These are phyloP conservation scores for Lodderomyces orthopsilosis DNA, from an alignment of 1,139 yeast species.

Conservation along the genomic window DNA sequence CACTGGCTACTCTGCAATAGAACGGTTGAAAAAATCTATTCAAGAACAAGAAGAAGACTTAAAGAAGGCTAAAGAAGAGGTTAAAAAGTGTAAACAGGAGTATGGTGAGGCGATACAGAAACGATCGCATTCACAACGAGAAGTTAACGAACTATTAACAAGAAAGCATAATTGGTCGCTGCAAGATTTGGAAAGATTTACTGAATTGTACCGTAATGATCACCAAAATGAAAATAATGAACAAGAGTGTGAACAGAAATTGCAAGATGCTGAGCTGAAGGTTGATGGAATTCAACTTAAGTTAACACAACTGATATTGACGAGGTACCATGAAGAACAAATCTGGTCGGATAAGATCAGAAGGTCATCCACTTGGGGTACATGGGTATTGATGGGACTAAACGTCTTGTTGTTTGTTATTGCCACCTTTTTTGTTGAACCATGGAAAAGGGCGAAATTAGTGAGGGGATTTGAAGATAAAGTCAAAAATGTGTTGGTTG, in stretches of 20 bases:
- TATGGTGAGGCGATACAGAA: conserved; percentile 64
- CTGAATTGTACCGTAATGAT: conserved; percentile 75
- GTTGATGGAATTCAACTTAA: conserved; percentile 72
- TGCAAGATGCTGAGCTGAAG: conserved; percentile 56
- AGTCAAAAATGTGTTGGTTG: conserved; percentile 56
- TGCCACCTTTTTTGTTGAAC: conserved; percentile 87
- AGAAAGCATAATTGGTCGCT: conserved; percentile 82
- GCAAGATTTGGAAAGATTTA: conserved; percentile 77
- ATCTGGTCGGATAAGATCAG: conserved; percentile 97
- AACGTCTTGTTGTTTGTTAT: conserved; percentile 74
- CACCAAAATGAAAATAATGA: conserved; percentile 72
- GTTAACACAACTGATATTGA: conserved; percentile 73
- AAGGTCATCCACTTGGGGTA: conserved; percentile 95
- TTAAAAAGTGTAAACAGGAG: conserved; percentile 47
- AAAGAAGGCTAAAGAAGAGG: conserved; percentile 45
- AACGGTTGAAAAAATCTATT: conserved; percentile 62
- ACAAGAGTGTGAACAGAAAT: conserved; percentile 43
- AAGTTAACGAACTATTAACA: conserved; percentile 83
- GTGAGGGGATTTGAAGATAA: conserved; percentile 82
- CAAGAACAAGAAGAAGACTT: conserved; percentile 50
- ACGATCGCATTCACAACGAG: conserved; percentile 74
- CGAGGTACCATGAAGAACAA: conserved; percentile 95
- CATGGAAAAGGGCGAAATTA: conserved; percentile 83
- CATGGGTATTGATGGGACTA: conserved; percentile 85
- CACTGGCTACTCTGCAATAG: conserved; percentile 88